Evolutionary conservation across 371 early-diverging fungal genomes (phyloP).

Genomic region (Basidiobolus meristosporus): DNA sequence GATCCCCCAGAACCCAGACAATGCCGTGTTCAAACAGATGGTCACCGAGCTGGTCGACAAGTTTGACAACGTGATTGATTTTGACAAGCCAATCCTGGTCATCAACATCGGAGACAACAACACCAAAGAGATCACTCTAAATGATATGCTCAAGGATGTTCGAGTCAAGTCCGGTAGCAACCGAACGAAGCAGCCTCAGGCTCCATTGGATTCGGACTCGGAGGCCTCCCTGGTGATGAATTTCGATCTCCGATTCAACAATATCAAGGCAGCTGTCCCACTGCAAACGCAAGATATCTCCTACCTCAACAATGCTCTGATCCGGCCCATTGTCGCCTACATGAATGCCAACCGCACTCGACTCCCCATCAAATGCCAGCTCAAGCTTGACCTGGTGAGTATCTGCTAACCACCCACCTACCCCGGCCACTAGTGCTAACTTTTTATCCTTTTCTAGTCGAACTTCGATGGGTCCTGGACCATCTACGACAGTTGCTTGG

Average conservation of each 20-base stretch:
- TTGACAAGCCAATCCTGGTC: background rate
- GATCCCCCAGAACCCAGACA: conserved; percentile 42
- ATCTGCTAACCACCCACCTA: background rate
- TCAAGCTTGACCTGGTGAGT: conserved; percentile 50
- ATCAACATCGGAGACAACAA: conserved; percentile 5
- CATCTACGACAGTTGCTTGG: conserved; percentile 63
- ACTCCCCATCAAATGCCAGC: conserved; percentile 60
- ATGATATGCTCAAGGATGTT: conserved; percentile 1
- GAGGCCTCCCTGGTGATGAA: conserved; percentile 14
- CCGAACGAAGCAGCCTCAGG: no score
- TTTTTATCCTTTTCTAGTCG: conserved; percentile 10
- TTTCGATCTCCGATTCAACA: conserved; percentile 66
- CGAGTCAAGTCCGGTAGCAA: no score
- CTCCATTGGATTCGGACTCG: no score
- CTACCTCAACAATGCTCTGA: conserved; percentile 65
- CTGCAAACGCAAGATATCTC: conserved; percentile 42
- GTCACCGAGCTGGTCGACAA: conserved; percentile 44
- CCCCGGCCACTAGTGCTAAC: background rate
- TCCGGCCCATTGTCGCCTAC: conserved; percentile 86
- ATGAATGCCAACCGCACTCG: conserved; percentile 79
- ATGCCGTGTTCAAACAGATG: conserved; percentile 35
- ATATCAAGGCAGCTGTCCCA: conserved; percentile 79
- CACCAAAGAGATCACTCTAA: conserved; percentile 1
- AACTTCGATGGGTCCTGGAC: conserved; percentile 92
- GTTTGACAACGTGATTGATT: background rate